Base-by-base conservation (phyloP, 768 basidiomycete species). In the Leccinum disarticulatum region DNA sequence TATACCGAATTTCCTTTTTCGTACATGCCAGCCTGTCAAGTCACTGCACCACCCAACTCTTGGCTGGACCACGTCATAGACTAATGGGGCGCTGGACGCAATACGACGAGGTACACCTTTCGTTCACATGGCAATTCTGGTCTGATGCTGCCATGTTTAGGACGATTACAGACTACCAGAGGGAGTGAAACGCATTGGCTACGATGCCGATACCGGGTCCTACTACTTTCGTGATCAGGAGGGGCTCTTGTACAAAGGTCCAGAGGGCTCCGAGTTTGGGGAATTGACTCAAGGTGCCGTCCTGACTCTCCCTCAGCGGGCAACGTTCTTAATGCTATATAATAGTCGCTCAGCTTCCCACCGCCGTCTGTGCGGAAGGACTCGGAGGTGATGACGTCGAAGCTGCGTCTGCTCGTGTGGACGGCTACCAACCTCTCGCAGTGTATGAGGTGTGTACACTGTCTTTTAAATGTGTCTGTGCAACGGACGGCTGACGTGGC, bases 131-230 rank as follows among this genome's bases (percentile, higher is more conserved):
- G 41, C 10, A 17, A 9, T 8, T 41, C 38, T 43, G 5, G 5
- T 14, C 35, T 2, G 53, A 64, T 54, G 17, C 33, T 49, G 6
- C 64, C 28, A 13, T 46, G 33, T 59, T 13, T 58, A 83, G 82
- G 82, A 83, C 59, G 75, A 76, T n/a, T 80, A 81, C 65, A 77
- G 82, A 61, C 77, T 83, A 54, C 82, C 82, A 1, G 78, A 78
- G 55, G 82, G 82, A 46, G 73, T 82, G 69, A 77, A 83, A 61
- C 84, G 90, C 35, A 82, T 88, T 58, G 90, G 89, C 11, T 92
- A 91, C 68, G 90, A 93, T 73, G 76, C 86, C 4, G 90, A 92
- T 75, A 79, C 80, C 2, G 81, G 83, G 52, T 76, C 80, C 52
- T 91, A 91, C 76, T 80, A 81, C 68, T 92, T 86, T 74, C 79